A percentile compares a stretch with the other conserved stretches of the same genome.
phyloP scores from a whole-genome alignment of 176 grass and related monocot species.

The Cenchrus americanus region DNA sequence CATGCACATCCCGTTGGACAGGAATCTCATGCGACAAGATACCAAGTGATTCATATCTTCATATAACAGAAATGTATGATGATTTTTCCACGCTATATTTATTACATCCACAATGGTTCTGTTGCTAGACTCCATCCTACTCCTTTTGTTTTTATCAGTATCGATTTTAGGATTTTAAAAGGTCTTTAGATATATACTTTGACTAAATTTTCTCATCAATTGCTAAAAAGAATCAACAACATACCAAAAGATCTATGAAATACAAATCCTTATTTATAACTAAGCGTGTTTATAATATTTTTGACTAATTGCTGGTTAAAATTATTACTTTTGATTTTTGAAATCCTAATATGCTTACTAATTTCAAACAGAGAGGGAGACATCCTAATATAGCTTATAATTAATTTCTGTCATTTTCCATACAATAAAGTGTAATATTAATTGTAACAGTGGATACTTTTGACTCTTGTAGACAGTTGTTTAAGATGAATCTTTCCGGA shows the following conservation, averaged over 20 bases:
- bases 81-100: not conserved
- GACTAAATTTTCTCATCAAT: not conserved
- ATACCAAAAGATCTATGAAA: not conserved
- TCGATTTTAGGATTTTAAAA: no score
- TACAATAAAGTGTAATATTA: slow-evolving; percentile 4
- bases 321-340: not conserved
- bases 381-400: not conserved
- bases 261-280: not conserved
- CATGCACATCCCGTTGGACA: slow-evolving; percentile 80
- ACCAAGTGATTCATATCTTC: slow-evolving; percentile 54
- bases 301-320: not conserved
- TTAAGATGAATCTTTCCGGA: slow-evolving; percentile 86
- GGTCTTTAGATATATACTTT: not conserved
- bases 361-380: no score
- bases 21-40: slow-evolving; percentile 61
- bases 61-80: slow-evolving; percentile 80
- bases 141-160: not conserved
- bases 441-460: slow-evolving; percentile 31
- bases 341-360: not conserved
- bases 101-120: slow-evolving; percentile 6
- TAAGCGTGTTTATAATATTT: not conserved
- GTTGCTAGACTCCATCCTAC: not conserved
- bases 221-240: not conserved
- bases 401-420: slow-evolving; percentile 13
- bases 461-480: slow-evolving; percentile 60